Conservation (phyloP, 306 rosid species). For the Begonia masoniana region DNA sequence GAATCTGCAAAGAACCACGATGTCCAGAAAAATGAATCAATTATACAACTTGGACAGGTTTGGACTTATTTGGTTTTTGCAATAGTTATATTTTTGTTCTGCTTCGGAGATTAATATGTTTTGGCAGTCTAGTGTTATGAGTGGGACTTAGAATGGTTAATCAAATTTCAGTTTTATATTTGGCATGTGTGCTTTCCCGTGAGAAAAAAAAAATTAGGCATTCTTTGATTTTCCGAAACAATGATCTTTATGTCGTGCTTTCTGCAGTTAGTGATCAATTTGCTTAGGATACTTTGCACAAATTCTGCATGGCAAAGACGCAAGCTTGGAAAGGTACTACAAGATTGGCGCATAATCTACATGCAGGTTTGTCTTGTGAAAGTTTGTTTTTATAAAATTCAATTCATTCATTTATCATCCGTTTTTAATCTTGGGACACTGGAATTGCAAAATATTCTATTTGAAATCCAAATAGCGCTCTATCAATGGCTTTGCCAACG, state of each 20-base stretch:
- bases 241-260: slow-evolving; percentile 1
- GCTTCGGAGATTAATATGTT: neutral
- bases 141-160: no score
- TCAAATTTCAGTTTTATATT: no score
- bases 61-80: slow-evolving; percentile 12
- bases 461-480: no score
- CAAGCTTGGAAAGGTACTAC: slow-evolving; percentile 90
- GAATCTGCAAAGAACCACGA: slow-evolving; percentile 56
- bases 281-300: slow-evolving; percentile 79
- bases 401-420: no score
- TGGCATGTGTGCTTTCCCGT: no score
- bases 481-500: no score
- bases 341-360: slow-evolving; percentile 83
- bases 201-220: no score
- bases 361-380: slow-evolving; percentile 46
- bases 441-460: no score
- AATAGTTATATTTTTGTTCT: neutral
- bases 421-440: no score
- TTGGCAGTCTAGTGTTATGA: no score
- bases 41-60: slow-evolving; percentile 86
- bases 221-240: no score
- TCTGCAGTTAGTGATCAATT: slow-evolving; percentile 65
- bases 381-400: no score
- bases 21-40: slow-evolving; percentile 55
- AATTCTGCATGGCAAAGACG: slow-evolving; percentile 98